Evolutionary conservation across 768 basidiomycete species (phyloP), one percentile per base, ranked within the genome.

Genomic region (Leccinum subgranulosum): DNA sequence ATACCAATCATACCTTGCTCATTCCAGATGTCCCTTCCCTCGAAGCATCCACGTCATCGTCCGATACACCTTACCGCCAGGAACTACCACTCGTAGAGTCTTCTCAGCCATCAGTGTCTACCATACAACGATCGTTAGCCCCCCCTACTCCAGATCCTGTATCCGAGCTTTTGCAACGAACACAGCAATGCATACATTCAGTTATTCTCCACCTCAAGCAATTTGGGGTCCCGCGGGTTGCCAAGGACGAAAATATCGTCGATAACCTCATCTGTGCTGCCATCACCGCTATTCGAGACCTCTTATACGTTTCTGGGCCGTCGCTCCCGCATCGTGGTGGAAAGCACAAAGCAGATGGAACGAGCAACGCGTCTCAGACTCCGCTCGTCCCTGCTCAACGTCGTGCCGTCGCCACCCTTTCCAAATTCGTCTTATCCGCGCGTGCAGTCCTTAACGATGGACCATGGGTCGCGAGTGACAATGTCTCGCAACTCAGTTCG

Each of bases 371-470:
- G 5, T 75, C 82, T 5, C 80, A 83, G 57, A 77, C 83, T 4
- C 74, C 86, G 4, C 73, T 92, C 17, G 87, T 92, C 69, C 86
- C 87, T 2, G 85, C 86, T 1, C 90, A 92, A 59, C 80, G 91
- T 53, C 90, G 90, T 57, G 86, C 93, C 19, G 88, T 92, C 4
- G 90, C 92, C 0, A 93, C 92, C 0, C 79, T 95, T 4, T 94
- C 92, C 36, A 88, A 94, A 67, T 83, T 97, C 28, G 87, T 95
- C 33, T 79, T 95, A 2, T 92, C 90, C 10, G 86, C 90, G 1
- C 86, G 94, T 27, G 93, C 94, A 2, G 84, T 90, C 69, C 77
- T 87, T 3, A 83, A 79, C 52, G 63, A 71, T 53, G 73, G 63
- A 2, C 67, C 71, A 0, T 69, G 71, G 73, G 63, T 36, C 12